Evolutionary conservation across 371 early-diverging fungal species (phyloP).

Genomic region (Mucor racemosus): DNA sequence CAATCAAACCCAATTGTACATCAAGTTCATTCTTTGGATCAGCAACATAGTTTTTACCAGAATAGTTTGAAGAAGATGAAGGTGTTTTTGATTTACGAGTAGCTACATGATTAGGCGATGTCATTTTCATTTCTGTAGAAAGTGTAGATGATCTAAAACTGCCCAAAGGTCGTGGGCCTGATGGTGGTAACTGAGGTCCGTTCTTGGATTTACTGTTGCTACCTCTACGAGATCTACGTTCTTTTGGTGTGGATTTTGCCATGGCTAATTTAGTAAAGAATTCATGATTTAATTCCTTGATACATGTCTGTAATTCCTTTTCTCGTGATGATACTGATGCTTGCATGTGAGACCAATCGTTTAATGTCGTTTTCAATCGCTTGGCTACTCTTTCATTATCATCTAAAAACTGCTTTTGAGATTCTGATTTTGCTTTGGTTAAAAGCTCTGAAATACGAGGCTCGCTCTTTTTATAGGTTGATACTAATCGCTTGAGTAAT

Average conservation of each 20-base stretch:
- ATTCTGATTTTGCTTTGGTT: constrained; percentile 38
- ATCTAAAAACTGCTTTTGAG: constrained; percentile 48
- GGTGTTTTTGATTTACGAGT: constrained; percentile 20
- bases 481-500: constrained; percentile 44
- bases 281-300: constrained; percentile 49
- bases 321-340: constrained; percentile 35
- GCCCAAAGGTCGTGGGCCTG: constrained; percentile 12
- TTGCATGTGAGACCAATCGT: constrained; percentile 50
- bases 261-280: constrained; percentile 54
- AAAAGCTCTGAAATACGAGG: constrained; percentile 30
- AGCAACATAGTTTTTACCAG: constrained; percentile 31
- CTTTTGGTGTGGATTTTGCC: constrained; percentile 34
- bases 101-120: constrained; percentile 8
- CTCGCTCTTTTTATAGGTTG: constrained; percentile 36
- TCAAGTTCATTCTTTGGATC: constrained; percentile 56
- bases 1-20: constrained; percentile 58
- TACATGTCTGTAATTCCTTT: constrained; percentile 45
- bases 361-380: constrained; percentile 47
- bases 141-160: constrained; percentile 29
- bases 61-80: not conserved
- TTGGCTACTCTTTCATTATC: constrained; percentile 54
- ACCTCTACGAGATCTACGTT: constrained; percentile 13
- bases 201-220: constrained; percentile 9
- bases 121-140: constrained; percentile 33
- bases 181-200: constrained; percentile 2